Base-by-base conservation (phyloP, 1,284 basidiomycete genomes). In the Trichosporon sp. region DNA sequence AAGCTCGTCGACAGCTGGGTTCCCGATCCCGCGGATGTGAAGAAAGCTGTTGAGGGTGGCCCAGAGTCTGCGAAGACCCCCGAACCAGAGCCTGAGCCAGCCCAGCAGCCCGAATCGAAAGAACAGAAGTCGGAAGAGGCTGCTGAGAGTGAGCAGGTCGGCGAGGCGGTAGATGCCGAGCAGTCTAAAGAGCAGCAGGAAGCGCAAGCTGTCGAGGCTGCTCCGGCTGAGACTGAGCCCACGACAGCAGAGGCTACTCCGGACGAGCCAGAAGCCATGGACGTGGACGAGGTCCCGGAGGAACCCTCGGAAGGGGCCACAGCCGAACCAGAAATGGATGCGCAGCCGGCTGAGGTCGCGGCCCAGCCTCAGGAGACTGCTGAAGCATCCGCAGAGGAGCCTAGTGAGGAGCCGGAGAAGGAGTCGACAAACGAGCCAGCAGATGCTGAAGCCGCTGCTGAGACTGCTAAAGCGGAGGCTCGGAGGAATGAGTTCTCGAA, bases 1-100 rank as follows among this genome's bases (percentile, higher is more conserved):
- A 77, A 72, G 63, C 65, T 78, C 21, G 66, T 81, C 58, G 78
- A 82, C 66, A 68, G 44, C 27, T 82, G 79, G 79, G 72, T 78
- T n/a, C 78, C 79, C 2, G 73, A 73, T 18, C 72, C 72, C 7
- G 76, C 75, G 11, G 76, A 75, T 18, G 74, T 77, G 7, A 75
- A 76, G 53, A 65, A 70, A 34, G 73, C 77, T 13, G 68, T 75
- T 7, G 75, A 70, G 53, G 71, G 65, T 42, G 80, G 76, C 8
- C 74, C 74, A 0, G 67, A 70, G 23, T 64, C 67, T 4, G 68
- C 66, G 21, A 68, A 70, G 58, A n/a, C 68, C 1, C 68, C 68
- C 1, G 65, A 70, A 60, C 60, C 66, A 1, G 62, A 51, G 13
- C 31, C 64, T 9, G 18, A 62, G 2, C 32, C 65, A 2, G 62